Evolutionary conservation across 257 asterid species (phyloP), one percentile per base, ranked within the genome.

Genomic region (Cruciata laevipes): DNA sequence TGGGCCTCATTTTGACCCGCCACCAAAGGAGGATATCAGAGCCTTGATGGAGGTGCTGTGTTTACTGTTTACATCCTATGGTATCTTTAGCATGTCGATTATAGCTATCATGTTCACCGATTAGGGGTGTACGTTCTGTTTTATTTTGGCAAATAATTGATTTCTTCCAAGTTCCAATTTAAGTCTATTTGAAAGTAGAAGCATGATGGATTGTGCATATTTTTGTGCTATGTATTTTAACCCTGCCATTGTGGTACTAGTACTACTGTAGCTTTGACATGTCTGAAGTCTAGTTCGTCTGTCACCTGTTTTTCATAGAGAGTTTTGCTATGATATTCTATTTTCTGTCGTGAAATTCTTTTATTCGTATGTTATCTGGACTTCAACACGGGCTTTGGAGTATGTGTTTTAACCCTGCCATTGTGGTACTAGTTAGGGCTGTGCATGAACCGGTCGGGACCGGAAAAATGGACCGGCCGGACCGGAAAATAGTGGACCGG

Each of bases 1-100:
- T 24, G 96, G 98, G 71, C 94, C 89, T 49, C 98, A 92, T 78
- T 86, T 92, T 33, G 98, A 92, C 58, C 98, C 98, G 63, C 97
- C 98, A 5, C 62, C 95, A 35, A 89, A 77, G 75, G 96, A 85
- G 74, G 80, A 83, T 81, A 69, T 89, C 52, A 86, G 70, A 74
- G 67, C 52, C 61, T 74, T 92, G 75, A 76, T 92, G 82, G 73
- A 65, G 94, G 98, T 89, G 74, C 32, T 82, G 17, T 18, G 31
- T 10, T 44, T 12, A 9, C 16, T 40, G 49, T 42, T 42, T 14
- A 25, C 53, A 31, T 69, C 31, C 13, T 51, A 21, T 13, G 16
- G 37, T 14, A 47, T 14, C 33, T 51, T 14, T 49, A 42, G 52
- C 44, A 32, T 4, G n/a, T 18, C 8, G 55, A 53, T 27, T 24